A percentile compares a stretch with the other conserved stretches of the same genome.
Conservation (phyloP, 495 filamentous ascomycete genomes). For the Aspergillus sclerotioniger region DNA sequence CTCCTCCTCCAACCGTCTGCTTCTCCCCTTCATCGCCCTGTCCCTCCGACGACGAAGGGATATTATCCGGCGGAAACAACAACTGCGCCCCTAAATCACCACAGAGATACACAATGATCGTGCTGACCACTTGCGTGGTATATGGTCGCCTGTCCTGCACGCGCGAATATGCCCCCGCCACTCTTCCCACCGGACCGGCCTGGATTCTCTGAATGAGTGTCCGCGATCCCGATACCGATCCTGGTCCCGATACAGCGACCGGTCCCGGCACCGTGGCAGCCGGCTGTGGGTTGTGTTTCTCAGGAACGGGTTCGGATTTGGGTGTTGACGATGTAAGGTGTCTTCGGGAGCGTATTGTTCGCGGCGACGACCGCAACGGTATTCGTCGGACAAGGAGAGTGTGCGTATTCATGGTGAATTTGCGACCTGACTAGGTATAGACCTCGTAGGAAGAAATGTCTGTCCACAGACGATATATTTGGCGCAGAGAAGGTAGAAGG, state of each 20-base stretch:
- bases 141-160: constrained; percentile 70
- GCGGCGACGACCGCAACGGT: constrained; percentile 12
- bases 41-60: constrained; percentile 2
- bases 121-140: constrained; percentile 70
- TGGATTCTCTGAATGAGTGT: constrained; percentile 60
- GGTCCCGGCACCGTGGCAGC: constrained; percentile 1
- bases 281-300: constrained; percentile 7
- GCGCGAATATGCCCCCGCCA: constrained; percentile 59
- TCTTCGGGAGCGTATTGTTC: constrained; percentile 28
- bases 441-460: too few species aligned
- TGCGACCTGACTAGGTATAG: background rate
- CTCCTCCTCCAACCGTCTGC: constrained; percentile 37
- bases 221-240: constrained; percentile 50
- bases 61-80: constrained; percentile 39
- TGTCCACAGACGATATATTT: too few species aligned
- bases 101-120: constrained; percentile 72
- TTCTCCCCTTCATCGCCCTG: constrained; percentile 1
- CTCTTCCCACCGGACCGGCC: constrained; percentile 42
- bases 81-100: constrained; percentile 81
- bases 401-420: constrained; percentile 13
- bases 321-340: constrained; percentile 24
- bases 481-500: too few species aligned
- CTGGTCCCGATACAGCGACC: constrained; percentile 37
- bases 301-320: constrained; percentile 7
- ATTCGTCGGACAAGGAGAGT: constrained; percentile 21